Evolutionary conservation across 179 eudicot genomes (phyloP), one percentile per base, ranked within the genome.

Genomic region (Heliamphora pulchella): DNA sequence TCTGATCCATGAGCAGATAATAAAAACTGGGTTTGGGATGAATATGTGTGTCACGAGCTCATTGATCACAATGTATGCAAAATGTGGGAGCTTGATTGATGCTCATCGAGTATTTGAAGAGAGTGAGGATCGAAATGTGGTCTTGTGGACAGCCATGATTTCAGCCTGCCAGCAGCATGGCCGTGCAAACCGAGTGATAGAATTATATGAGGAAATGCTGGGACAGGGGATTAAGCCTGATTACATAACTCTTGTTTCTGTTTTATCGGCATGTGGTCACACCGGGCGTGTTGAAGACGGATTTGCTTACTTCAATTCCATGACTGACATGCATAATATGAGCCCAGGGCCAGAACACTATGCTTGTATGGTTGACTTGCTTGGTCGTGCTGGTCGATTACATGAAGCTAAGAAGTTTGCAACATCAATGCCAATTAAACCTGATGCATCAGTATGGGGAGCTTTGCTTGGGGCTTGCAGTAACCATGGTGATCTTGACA

Each of bases 251-350:
- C 83, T 88, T 72, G 83, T 85, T 51, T 80, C 78, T 78, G 85
- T 88, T 71, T 87, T 85, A 66, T 89, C 90, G 2, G 87, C 90
- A 62, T 89, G 88, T 78, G 85, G 85, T 70, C 88, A 89, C 79
- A 82, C 83, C 11, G 87, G 92, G 61, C 83, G 76, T 58, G 81
- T 85, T 74, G 85, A 84, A 55, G 86, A 88, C 79, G 89, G 89
- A 58, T 88, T 77, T 81, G 76, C 84, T 78, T 88, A 88, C 84
- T 86, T 85, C 76, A 81, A 82, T 59, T 81, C 89, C 39, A 81
- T 87, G 75, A 50, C 31, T n/a, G 58, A 77, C 5, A 76, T 68
- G 44, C 80, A 82, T 76, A 76, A 74, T 9, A 78, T 85, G 64
- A 83, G 68, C 69, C 83, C 84, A n/a, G 82, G 89, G 74, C 81